phyloP scores from a whole-genome alignment of 2,329 filamentous ascomycete species.

The Colletotrichum sp. region DNA sequence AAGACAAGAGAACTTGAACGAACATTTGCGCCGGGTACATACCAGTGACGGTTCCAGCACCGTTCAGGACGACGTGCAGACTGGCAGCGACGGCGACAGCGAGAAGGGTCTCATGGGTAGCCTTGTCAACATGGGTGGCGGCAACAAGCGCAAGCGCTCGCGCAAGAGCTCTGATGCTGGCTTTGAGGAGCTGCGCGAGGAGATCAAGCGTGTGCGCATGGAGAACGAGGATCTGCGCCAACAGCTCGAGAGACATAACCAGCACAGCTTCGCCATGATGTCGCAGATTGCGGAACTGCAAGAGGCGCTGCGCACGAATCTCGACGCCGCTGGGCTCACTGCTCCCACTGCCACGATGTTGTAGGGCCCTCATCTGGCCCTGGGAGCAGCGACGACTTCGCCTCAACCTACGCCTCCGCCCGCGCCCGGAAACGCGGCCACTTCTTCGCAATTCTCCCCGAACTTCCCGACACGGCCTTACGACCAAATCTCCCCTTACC shows the following conservation, averaged over 20 bases:
- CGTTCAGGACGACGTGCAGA: slow-evolving; percentile 39
- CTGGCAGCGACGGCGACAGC: slow-evolving; percentile 50
- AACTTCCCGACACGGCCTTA: slow-evolving; percentile 12
- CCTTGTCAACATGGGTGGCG: slow-evolving; percentile 29
- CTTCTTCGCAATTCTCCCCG: background rate
- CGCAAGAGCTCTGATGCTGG: slow-evolving; percentile 38
- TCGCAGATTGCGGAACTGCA: slow-evolving; percentile 53
- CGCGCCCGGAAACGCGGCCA: background rate
- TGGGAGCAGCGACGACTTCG: slow-evolving; percentile 26
- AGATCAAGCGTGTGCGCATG: slow-evolving; percentile 69
- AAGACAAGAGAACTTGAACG: slow-evolving; percentile 90
- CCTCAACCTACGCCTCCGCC: background rate
- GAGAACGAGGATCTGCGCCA: slow-evolving; percentile 66
- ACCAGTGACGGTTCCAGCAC: slow-evolving; percentile 52
- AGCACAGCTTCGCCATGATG: slow-evolving; percentile 52
- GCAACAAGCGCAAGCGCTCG: slow-evolving; percentile 54
- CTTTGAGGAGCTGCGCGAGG: slow-evolving; percentile 63
- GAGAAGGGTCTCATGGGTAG: slow-evolving; percentile 35
- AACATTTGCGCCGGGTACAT: slow-evolving; percentile 92
- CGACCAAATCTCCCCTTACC: slow-evolving; percentile 8
- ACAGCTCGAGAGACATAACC: slow-evolving; percentile 54
- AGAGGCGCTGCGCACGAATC: slow-evolving; percentile 39
- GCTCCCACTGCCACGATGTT: slow-evolving; percentile 48
- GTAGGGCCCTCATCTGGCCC: slow-evolving; percentile 23
- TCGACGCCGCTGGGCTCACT: slow-evolving; percentile 29